These are phyloP conservation scores for Penicillium argentinense DNA, from an alignment of 495 filamentous ascomycete genomes.

Conservation along the genomic window DNA sequence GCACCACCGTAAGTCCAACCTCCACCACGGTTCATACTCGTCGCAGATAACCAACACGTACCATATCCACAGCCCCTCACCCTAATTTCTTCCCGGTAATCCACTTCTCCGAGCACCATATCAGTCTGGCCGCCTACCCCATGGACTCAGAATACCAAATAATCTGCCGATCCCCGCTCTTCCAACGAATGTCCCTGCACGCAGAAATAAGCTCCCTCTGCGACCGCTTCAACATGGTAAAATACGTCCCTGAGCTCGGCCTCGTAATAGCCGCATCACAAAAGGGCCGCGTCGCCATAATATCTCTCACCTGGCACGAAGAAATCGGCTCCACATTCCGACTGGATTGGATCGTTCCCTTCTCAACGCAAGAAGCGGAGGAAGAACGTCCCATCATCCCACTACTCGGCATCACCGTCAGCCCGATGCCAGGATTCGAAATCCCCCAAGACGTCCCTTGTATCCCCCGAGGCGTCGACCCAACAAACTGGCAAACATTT, in stretches of 20 bases:
- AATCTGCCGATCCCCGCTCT: conserved; percentile 48
- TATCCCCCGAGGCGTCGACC: conserved; percentile 29
- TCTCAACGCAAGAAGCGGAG: conserved; percentile 43
- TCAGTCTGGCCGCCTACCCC: conserved; percentile 54
- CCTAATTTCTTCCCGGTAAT: conserved; percentile 49
- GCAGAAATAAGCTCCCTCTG: conserved; percentile 40
- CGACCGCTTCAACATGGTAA: conserved; percentile 74
- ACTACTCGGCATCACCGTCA: conserved; percentile 56
- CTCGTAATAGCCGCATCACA: conserved; percentile 73
- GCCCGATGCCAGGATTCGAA: conserved; percentile 63
- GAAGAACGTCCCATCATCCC: conserved; percentile 42
- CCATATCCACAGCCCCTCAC: conserved; percentile 7
- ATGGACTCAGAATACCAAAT: conserved; percentile 45
- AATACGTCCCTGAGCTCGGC: conserved; percentile 74
- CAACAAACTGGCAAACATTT: conserved; percentile 32
- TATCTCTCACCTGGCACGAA: conserved; percentile 62
- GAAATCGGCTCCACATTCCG: conserved; percentile 45
- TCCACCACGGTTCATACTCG: too few species aligned
- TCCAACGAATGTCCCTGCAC: conserved; percentile 35
- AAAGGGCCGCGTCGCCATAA: conserved; percentile 70
- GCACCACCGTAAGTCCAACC: conserved; percentile 17
- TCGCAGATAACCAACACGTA: not conserved
- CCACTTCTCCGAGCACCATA: conserved; percentile 57
- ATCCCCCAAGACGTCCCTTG: conserved; percentile 37
- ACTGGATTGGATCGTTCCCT: conserved; percentile 58